Evolutionary conservation across 768 basidiomycete genomes (phyloP).

Genomic region (Leccinum rimulosum): DNA sequence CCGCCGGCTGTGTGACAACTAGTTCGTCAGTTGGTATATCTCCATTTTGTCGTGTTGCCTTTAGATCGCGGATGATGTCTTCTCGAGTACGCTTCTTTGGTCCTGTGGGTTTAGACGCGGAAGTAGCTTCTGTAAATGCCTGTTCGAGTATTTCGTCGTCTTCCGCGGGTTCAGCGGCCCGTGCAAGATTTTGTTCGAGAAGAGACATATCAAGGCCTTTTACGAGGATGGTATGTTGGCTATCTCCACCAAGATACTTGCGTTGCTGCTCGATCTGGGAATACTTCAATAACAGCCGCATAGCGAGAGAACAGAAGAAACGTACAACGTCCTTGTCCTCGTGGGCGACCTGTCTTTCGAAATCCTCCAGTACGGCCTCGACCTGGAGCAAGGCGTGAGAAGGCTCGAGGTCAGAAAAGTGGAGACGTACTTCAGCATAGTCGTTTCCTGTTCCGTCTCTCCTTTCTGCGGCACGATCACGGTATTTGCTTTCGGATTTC

Average conservation of each 20-base stretch:
- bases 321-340: constrained; percentile 61
- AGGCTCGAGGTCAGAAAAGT: background rate
- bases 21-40: constrained; percentile 10
- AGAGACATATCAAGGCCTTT: constrained; percentile 89
- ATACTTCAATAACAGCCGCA: background rate
- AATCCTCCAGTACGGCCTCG: constrained; percentile 79
- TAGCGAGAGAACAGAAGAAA: background rate
- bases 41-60: constrained; percentile 51
- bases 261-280: constrained; percentile 72
- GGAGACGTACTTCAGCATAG: constrained; percentile 58
- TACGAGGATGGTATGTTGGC: constrained; percentile 80
- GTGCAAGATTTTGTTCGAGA: constrained; percentile 79
- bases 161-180: constrained; percentile 51
- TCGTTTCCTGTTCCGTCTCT: constrained; percentile 65
- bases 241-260: constrained; percentile 79
- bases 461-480: constrained; percentile 76
- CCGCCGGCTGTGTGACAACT: constrained; percentile 11
- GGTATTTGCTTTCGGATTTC: constrained; percentile 56
- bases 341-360: constrained; percentile 61
- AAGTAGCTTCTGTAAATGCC: constrained; percentile 54
- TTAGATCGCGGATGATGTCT: constrained; percentile 71
- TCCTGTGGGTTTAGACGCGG: constrained; percentile 20
- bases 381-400: constrained; percentile 42
- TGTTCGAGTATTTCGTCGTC: constrained; percentile 83
- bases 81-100: constrained; percentile 74